A percentile compares a stretch with the other conserved stretches of the same genome.
Evolutionary conservation across 192 early-diverging fungal species (phyloP).

Genomic region (Rhizophagus prolifer): DNA sequence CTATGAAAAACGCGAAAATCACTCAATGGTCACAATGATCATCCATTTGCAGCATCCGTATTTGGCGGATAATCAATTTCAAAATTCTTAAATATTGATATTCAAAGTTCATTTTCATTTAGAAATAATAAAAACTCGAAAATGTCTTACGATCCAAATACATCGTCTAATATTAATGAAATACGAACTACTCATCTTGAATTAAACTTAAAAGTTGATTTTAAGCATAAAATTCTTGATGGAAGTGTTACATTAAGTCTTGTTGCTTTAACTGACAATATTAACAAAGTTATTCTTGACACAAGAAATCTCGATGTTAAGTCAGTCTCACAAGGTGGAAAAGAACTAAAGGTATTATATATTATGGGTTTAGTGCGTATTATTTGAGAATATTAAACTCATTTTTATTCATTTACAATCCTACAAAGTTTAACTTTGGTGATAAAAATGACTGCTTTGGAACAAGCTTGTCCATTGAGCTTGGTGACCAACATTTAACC

Average conservation of each 20-base stretch:
- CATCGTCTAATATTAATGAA: constrained; percentile 76
- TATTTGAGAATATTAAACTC: background rate
- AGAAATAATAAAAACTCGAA: background rate
- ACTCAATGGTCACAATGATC: too few relatives aligned
- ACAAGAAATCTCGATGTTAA: constrained; percentile 61
- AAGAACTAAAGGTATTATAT: constrained; percentile 23
- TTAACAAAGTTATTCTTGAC: constrained; percentile 67
- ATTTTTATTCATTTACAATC: background rate
- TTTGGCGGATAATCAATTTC: too few relatives aligned
- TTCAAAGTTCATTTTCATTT: too few relatives aligned
- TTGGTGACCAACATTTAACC: constrained; percentile 43
- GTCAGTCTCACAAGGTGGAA: constrained; percentile 34
- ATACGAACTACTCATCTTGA: constrained; percentile 74
- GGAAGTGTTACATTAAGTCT: constrained; percentile 69
- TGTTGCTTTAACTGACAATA: constrained; percentile 51
- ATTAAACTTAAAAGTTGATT: constrained; percentile 76
- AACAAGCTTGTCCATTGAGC: constrained; percentile 64
- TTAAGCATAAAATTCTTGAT: constrained; percentile 62
- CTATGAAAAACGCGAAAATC: too few relatives aligned
- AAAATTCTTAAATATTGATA: too few relatives aligned
- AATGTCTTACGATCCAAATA: constrained; percentile 76
- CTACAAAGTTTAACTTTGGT: constrained; percentile 48
- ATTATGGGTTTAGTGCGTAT: background rate
- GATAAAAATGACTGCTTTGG: constrained; percentile 68
- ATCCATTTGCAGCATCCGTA: too few relatives aligned